Evolutionary conservation across 1,284 basidiomycete genomes (phyloP), one percentile per base, ranked within the genome.

Genomic region (Ganoderma leucocontextum): DNA sequence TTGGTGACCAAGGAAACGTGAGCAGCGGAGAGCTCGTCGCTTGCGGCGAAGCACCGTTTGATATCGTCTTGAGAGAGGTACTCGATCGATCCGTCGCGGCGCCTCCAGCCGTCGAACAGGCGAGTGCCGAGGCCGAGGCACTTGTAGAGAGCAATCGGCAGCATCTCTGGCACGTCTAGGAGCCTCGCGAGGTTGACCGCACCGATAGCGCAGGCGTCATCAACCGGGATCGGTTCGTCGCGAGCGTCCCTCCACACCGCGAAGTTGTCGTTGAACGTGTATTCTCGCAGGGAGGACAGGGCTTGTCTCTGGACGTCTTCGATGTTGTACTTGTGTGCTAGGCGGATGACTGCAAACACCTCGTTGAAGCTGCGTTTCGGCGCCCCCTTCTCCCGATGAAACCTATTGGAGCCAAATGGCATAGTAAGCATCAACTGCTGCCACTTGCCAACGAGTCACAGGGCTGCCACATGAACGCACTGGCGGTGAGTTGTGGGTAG

Each of bases 311-410:
- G 67, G 38, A 70, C 17, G 35, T 60, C 64, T 10, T 65, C 62
- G 2, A 67, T 35, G 5, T 63, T 15, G 29, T 70, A 70, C 58
- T 68, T 70, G 66, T 70, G 69, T 2, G 66, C 53, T 29, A 70
- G 63, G 22, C 64, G 69, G n/a, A 66, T 29, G 25, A 68, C 19
- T 0, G 69, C 63, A 1, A 47, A 33, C 9, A 62, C 47, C 17
- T 52, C 33, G 47, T 41, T n/a, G 35, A 62, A 62, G 15, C n/a
- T 15, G n/a, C 63, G 63, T 2, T 36, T 8, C 22, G 25, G 13
- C 5, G 25, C 9, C 25, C 15, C 35, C 33, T 12, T 36, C 19
- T 33, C 33, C 2, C 4, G 33, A 35, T 36, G 35, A 33, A 57
- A 57, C 25, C 53, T 57, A 17, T 19, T 1, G 13, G 9, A 39